These are phyloP conservation scores for Usnea hakonensis DNA, from an alignment of 495 filamentous ascomycete species.

Conservation along the genomic window DNA sequence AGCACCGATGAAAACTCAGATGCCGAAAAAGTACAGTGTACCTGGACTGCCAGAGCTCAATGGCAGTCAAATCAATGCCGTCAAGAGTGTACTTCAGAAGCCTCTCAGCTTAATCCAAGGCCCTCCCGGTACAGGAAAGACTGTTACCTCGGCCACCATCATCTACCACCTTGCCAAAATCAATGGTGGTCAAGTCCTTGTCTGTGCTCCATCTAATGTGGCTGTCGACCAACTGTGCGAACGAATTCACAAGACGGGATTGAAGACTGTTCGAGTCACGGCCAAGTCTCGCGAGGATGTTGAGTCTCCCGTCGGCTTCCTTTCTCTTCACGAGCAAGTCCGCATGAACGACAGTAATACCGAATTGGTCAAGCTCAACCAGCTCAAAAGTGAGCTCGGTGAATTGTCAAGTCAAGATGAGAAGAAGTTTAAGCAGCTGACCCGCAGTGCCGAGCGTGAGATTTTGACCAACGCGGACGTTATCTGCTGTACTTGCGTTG, in stretches of 20 bases:
- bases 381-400: slow-evolving; percentile 84
- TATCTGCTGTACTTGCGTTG: slow-evolving; percentile 98
- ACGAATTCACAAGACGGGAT: slow-evolving; percentile 85
- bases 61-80: slow-evolving; percentile 89
- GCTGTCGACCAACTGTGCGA: slow-evolving; percentile 98
- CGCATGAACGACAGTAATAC: slow-evolving; percentile 94
- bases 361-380: slow-evolving; percentile 81
- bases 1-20: slow-evolving; percentile 90
- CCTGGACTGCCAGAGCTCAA: slow-evolving; percentile 95
- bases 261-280: slow-evolving; percentile 97
- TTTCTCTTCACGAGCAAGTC: slow-evolving; percentile 94
- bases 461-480: slow-evolving; percentile 95
- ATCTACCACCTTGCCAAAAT: slow-evolving; percentile 96
- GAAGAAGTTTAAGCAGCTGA: slow-evolving; percentile 95
- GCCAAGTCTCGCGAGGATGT: slow-evolving; percentile 98
- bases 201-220: slow-evolving; percentile 97
- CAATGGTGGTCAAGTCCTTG: slow-evolving; percentile 88
- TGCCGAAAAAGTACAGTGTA: slow-evolving; percentile 95
- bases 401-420: slow-evolving; percentile 95
- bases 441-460: slow-evolving; percentile 87
- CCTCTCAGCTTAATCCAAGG: slow-evolving; percentile 95
- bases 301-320: slow-evolving; percentile 88
- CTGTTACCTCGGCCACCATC: slow-evolving; percentile 97
- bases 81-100: slow-evolving; percentile 89
- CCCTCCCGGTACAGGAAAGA: slow-evolving; percentile 95